These are phyloP conservation scores for Rhodosorus marinus DNA, from an alignment of 23 red algal species.

Conservation along the genomic window DNA sequence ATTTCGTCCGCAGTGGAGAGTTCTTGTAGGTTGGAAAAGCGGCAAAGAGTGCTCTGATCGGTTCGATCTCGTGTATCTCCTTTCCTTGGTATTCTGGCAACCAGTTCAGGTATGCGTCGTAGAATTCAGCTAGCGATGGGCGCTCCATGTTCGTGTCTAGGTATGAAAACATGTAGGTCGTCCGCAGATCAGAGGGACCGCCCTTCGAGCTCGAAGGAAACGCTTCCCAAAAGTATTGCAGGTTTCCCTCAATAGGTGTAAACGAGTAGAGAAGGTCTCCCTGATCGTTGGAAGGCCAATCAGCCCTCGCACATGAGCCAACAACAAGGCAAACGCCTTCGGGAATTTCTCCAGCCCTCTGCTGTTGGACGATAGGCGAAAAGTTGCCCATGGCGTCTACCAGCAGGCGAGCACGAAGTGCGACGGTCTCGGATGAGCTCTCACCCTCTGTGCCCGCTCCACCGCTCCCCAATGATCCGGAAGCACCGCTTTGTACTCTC, in stretches of 20 bases:
- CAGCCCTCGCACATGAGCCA: constrained; percentile 31
- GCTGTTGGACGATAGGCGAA: constrained; percentile 57
- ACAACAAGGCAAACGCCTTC: constrained; percentile 76
- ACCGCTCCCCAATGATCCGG: too few relatives aligned
- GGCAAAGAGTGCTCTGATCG: constrained; percentile 51
- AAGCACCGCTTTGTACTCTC: not conserved
- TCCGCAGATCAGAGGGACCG: constrained; percentile 3
- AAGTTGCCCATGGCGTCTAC: constrained; percentile 74
- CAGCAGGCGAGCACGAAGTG: constrained; percentile 21
- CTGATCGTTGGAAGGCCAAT: constrained; percentile 19
- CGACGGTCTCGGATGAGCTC: not conserved
- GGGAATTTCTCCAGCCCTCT: constrained; percentile 19
- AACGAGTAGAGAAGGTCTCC: constrained; percentile 45
- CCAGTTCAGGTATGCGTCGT: constrained; percentile 34
- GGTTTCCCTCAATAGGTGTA: constrained; percentile 6
- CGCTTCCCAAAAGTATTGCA: constrained; percentile 89
- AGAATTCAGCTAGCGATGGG: constrained; percentile 33
- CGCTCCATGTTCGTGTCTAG: constrained; percentile 21
- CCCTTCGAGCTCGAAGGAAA: constrained; percentile 23
- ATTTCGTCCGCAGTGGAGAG: constrained; percentile 26
- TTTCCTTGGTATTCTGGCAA: constrained; percentile 52
- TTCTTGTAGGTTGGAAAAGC: constrained; percentile 49
- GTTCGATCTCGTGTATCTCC: constrained; percentile 9
- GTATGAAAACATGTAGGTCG: constrained; percentile 87
- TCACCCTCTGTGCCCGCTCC: too few relatives aligned